Percentiles rank a stretch among this genome's conserved stretches.
Evolutionary conservation across 225 moss, liverwort and hornwort genomes (phyloP).

Genomic region (Sphagnum tenellum): DNA sequence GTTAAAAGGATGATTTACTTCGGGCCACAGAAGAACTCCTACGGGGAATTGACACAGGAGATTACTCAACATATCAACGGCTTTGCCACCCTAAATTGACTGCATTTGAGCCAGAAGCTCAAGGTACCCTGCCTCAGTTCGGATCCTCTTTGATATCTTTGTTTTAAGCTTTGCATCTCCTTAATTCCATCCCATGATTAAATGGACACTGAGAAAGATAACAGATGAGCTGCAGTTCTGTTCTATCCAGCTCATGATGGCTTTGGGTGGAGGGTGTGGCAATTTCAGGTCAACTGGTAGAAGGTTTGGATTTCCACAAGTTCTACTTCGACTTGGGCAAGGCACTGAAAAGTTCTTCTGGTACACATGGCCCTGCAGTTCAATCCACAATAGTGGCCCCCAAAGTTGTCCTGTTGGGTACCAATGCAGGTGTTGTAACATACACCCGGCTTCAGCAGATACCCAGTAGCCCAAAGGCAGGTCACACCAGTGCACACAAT

Average conservation of each 20-base stretch:
- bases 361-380: not conserved
- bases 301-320: slow-evolving; percentile 51
- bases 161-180: not conserved
- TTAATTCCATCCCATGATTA: too few relatives aligned
- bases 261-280: too few relatives aligned
- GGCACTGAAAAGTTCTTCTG: not conserved
- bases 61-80: slow-evolving; percentile 61
- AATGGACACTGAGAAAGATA: too few relatives aligned
- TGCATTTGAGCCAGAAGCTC: slow-evolving; percentile 80
- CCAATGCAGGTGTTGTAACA: slow-evolving; percentile 26
- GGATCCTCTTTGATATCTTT: not conserved
- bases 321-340: slow-evolving; percentile 30
- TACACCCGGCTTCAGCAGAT: slow-evolving; percentile 27
- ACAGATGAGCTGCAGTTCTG: too few relatives aligned
- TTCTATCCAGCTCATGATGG: too few relatives aligned
- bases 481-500: slow-evolving; percentile 18
- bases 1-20: slow-evolving; percentile 64
- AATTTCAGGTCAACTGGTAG: slow-evolving; percentile 35
- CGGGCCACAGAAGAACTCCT: slow-evolving; percentile 67
- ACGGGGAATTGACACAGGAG: slow-evolving; percentile 58
- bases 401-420: slow-evolving; percentile 27
- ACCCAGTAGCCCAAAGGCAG: slow-evolving; percentile 8
- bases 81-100: slow-evolving; percentile 68
- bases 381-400: slow-evolving; percentile 26
- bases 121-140: slow-evolving; percentile 23